Evolutionary conservation across 169 alveolate species (phyloP), one percentile per base, ranked within the genome.

Genomic region (Cyclospora cayetanensis): DNA sequence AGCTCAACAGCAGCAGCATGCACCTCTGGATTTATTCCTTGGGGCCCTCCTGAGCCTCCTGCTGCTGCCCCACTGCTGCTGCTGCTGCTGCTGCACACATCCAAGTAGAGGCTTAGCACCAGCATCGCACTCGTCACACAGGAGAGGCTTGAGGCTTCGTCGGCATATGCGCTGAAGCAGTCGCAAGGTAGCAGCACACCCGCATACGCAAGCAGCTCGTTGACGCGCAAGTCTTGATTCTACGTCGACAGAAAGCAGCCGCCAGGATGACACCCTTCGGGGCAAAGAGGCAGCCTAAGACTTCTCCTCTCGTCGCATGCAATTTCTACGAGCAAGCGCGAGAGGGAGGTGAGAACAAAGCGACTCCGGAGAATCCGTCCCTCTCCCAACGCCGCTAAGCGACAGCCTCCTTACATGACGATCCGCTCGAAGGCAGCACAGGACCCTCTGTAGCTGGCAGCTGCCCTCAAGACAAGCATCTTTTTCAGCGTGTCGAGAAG

Each of bases 391-490:
- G n/a, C n/a, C n/a, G n/a, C n/a, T n/a, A n/a, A 70, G 83, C 83
- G 39, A 29, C 83, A 31, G 25, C 55, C 11, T 50, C 9, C 83
- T 70, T 35, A 70, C 83, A 70, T 50, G 22, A 39, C 83, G 34
- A 70, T 39, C 55, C 83, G 22, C n/a, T 70, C 83, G 27, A 70
- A 70, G 46, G 83, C 83, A 37, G 31, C 18, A 27, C 83, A 70
- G 27, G 53, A 34, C 4, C 55, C 83, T 53, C 39, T 50, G 53
- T 7, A 70, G 22, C 31, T 29, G 15, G 83, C 50, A 3, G 92
- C 92, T 0, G 85, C 92, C 20, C 53, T 25, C 22, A 65, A 50
- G 41, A 85, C 79, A 85, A 85, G 92, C 92, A 85, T 85, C 31
- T 76, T 46, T 27, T 66, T 66, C 37, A 85, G 9, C 41, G 92